phyloP scores from a whole-genome alignment of 257 asterid species.

The Anisodus acutangulus region DNA sequence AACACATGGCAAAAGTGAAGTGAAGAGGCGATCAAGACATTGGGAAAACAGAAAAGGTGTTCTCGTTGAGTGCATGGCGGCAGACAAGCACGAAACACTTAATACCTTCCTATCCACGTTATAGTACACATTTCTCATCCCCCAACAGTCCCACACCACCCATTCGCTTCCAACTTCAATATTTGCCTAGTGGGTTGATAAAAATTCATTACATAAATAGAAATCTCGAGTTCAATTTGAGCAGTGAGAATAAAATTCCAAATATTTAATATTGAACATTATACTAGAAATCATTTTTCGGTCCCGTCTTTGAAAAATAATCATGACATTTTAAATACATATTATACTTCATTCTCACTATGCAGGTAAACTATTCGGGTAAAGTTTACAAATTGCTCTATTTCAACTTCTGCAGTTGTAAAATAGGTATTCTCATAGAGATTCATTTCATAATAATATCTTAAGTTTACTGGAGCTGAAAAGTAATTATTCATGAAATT shows the following conservation, averaged over 20 bases:
- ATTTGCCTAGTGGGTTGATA: neutral
- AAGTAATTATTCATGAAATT: neutral
- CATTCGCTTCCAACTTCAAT: neutral
- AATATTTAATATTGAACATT: too few relatives aligned
- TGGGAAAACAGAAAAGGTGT: neutral
- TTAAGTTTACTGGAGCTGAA: neutral
- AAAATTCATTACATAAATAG: too few relatives aligned
- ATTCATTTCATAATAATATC: too few relatives aligned
- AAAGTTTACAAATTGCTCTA: too few relatives aligned
- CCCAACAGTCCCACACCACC: slow-evolving; percentile 37
- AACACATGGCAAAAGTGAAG: slow-evolving; percentile 15
- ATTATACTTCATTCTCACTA: too few relatives aligned
- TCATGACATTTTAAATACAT: neutral
- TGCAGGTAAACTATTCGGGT: too few relatives aligned
- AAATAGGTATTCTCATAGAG: too few relatives aligned
- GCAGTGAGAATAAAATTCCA: too few relatives aligned
- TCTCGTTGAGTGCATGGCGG: slow-evolving; percentile 67
- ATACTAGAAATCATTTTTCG: neutral
- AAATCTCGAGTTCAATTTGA: neutral
- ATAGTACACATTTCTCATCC: slow-evolving; percentile 37
- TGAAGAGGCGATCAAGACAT: neutral
- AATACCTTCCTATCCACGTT: slow-evolving; percentile 67
- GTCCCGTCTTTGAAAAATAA: neutral
- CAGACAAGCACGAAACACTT: slow-evolving; percentile 90
- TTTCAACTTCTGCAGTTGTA: too few relatives aligned